Percentiles rank a stretch among this genome's conserved stretches.
Evolutionary conservation across 257 asterid species (phyloP).

Genomic region (Solanum acaule): DNA sequence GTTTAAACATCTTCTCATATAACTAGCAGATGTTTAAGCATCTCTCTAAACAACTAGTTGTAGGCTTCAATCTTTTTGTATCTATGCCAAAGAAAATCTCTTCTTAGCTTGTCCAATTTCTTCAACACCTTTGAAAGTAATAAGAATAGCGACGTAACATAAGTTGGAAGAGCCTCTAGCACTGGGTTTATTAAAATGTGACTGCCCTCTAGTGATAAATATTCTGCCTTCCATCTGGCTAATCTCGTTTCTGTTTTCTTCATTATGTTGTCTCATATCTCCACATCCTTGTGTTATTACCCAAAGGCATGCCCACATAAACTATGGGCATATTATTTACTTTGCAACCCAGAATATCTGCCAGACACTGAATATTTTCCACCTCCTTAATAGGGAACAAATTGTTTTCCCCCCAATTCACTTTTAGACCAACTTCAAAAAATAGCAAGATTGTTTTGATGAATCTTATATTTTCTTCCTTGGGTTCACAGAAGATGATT

Average conservation of each 20-base stretch:
- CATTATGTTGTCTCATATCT: background rate
- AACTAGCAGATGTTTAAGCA: background rate
- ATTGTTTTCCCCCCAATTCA: background rate
- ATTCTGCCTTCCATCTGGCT: no score
- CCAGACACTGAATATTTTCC: background rate
- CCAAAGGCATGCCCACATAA: background rate
- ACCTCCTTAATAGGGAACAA: background rate
- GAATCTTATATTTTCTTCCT: background rate
- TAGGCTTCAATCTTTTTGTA: background rate
- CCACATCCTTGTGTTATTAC: background rate
- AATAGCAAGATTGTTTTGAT: background rate
- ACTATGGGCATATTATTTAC: background rate
- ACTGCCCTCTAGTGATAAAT: no score
- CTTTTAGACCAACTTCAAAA: background rate
- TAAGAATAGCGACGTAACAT: background rate
- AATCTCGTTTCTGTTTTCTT: no score
- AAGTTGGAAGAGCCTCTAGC: background rate
- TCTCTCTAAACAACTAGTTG: background rate
- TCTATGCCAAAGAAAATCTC: background rate
- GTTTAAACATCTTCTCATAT: background rate
- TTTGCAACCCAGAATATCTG: background rate
- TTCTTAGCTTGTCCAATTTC: background rate
- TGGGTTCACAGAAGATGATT: background rate
- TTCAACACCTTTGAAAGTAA: background rate
- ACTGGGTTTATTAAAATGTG: no score